Evolutionary conservation across 257 asterid genomes (phyloP).

Genomic region (Avicennia marina): DNA sequence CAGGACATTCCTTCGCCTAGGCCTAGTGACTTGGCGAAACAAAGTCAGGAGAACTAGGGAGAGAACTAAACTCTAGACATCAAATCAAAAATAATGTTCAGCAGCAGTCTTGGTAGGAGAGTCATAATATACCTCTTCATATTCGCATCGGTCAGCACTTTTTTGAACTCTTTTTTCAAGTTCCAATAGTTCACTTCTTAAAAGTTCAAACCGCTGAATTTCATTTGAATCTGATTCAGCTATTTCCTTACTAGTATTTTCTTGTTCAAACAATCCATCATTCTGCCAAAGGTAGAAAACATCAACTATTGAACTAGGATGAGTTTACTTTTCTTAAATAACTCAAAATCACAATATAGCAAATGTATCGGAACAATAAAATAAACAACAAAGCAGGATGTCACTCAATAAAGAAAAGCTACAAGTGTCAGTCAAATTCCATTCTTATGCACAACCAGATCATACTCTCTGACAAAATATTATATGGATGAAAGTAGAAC

Average conservation of each 20-base stretch:
- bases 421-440: no score
- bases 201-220: conserved; percentile 70
- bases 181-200: conserved; percentile 77
- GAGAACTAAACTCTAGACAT: no score
- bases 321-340: not conserved
- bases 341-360: not conserved
- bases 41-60: no score
- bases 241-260: conserved; percentile 26
- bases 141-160: conserved; percentile 52
- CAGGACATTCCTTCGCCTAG: no score
- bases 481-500: no score
- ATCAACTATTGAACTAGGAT: not conserved
- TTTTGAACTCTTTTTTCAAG: conserved; percentile 87
- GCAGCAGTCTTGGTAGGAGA: not conserved
- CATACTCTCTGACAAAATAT: no score
- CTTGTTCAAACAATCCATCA: conserved; percentile 42
- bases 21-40: no score
- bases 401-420: not conserved
- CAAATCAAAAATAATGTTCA: conserved; percentile 7
- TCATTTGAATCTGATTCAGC: conserved; percentile 56
- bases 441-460: not conserved
- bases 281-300: conserved; percentile 31
- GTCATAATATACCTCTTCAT: conserved; percentile 59
- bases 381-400: conserved; percentile 11
- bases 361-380: conserved; percentile 1